These are phyloP conservation scores for Yamagishiella unicocca DNA, from an alignment of 139 green algal species.

Conservation along the genomic window DNA sequence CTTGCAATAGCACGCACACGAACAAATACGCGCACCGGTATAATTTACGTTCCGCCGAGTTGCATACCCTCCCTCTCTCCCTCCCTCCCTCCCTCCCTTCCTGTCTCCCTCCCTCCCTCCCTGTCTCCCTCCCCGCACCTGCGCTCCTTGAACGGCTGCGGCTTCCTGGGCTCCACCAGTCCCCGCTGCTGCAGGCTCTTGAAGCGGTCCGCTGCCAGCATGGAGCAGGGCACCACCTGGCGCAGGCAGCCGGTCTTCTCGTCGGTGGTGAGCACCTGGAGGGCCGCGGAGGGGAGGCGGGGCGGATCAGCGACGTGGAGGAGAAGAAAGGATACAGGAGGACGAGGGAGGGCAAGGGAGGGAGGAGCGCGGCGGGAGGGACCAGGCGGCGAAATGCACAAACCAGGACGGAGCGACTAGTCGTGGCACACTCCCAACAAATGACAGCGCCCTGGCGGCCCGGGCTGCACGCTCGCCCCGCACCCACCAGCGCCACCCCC, in stretches of 20 bases:
- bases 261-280: constrained; percentile 71
- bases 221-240: constrained; percentile 50
- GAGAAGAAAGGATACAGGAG: neutral
- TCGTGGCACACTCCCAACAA: no score
- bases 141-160: constrained; percentile 56
- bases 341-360: neutral
- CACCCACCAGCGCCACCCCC: no score
- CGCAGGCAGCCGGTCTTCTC: constrained; percentile 80
- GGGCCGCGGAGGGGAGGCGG: neutral
- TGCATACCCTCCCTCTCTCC: neutral
- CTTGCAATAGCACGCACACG: no score
- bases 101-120: neutral
- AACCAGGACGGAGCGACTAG: no score
- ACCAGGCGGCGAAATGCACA: no score
- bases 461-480: no score
- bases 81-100: neutral
- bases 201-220: constrained; percentile 69
- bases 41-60: no score
- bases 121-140: constrained; percentile 4
- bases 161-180: constrained; percentile 79
- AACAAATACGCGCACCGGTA: no score
- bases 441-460: no score
- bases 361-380: no score
- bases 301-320: neutral
- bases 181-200: constrained; percentile 87